Conservation (phyloP, 2,329 filamentous ascomycete species). For the Didymella sp. region DNA sequence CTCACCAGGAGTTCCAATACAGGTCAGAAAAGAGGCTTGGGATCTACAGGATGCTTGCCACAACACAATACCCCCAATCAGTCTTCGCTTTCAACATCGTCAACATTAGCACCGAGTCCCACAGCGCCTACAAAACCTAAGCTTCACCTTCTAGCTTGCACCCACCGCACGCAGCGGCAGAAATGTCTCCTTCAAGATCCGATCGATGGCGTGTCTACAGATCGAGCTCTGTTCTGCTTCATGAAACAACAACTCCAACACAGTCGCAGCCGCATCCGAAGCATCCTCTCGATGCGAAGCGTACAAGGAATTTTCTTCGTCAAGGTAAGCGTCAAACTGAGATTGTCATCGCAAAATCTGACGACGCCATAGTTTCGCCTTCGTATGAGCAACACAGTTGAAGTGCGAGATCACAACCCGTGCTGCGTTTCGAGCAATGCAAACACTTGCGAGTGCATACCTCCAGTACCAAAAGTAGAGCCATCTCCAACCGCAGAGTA, state of each 20-base stretch:
- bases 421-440: conserved; percentile 18
- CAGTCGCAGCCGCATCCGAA: conserved; percentile 18
- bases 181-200: conserved; percentile 30
- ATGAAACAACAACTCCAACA: conserved; percentile 20
- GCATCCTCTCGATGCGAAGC: conserved; percentile 21
- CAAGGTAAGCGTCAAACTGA: conserved; percentile 2
- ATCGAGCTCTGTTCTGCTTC: conserved; percentile 30
- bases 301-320: conserved; percentile 33
- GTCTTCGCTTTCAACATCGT: too few species aligned
- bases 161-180: conserved; percentile 18
- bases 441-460: conserved; percentile 31
- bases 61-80: not conserved
- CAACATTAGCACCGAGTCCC: not conserved
- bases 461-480: conserved; percentile 29
- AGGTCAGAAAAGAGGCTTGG: conserved; percentile 3
- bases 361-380: conserved; percentile 15
- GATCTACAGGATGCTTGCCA: conserved; percentile 4
- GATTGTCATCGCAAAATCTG: not conserved
- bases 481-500: conserved; percentile 34
- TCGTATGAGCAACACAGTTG: conserved; percentile 28
- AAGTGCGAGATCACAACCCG: conserved; percentile 26
- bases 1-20: not conserved
- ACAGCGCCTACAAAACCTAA: not conserved
- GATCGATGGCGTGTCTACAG: conserved; percentile 24
- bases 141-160: conserved; percentile 32